phyloP scores from a whole-genome alignment of 2,329 filamentous ascomycete species.

The Pestalotiopsis sp. region DNA sequence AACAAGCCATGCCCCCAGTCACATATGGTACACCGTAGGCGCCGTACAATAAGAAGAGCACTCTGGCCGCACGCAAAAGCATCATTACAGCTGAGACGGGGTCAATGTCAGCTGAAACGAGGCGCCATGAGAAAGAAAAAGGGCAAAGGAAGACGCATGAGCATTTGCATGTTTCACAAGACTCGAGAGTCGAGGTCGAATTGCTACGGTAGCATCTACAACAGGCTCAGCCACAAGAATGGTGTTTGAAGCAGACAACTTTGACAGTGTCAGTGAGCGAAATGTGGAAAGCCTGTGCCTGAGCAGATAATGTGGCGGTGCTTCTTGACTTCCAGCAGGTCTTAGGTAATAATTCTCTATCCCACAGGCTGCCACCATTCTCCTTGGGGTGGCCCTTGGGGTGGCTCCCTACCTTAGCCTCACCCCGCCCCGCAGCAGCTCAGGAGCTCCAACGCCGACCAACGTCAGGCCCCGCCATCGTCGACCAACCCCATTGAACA shows the following conservation, averaged over 20 bases:
- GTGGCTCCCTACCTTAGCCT: background rate
- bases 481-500: background rate
- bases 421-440: conserved; percentile 11
- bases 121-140: background rate
- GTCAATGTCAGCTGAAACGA: background rate
- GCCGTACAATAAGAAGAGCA: background rate
- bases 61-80: background rate
- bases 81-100: background rate
- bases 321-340: background rate
- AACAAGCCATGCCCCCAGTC: no score
- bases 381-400: background rate
- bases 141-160: background rate
- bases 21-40: no score
- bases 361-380: background rate
- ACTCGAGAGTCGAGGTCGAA: background rate
- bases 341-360: no score
- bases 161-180: background rate
- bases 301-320: conserved; percentile 5
- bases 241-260: background rate
- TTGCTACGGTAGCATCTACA: background rate
- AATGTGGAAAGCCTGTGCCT: background rate
- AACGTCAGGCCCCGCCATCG: conserved; percentile 3
- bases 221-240: background rate
- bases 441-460: conserved; percentile 1
- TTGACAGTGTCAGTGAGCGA: no score